Evolutionary conservation across 148 eudicot genomes (phyloP).

Genomic region (Dianthus caryophyllus): DNA sequence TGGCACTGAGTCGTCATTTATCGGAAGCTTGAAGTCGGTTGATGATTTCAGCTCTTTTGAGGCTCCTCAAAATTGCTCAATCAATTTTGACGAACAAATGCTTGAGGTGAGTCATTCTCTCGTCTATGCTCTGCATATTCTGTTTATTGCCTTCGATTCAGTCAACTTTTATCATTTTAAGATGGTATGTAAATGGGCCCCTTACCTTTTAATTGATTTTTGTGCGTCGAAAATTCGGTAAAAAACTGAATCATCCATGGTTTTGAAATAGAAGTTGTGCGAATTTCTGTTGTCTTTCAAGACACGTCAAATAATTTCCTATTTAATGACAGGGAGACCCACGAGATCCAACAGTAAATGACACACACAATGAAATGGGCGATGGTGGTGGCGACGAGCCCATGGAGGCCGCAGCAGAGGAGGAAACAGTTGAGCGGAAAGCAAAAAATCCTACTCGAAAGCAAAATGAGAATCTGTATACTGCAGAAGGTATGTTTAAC

Average conservation of each 20-base stretch:
- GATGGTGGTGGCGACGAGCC: constrained; percentile 41
- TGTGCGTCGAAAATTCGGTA: too few relatives aligned
- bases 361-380: neutral
- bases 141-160: too few relatives aligned
- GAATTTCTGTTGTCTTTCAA: neutral
- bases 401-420: constrained; percentile 60
- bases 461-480: constrained; percentile 73
- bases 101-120: constrained; percentile 53
- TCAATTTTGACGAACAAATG: constrained; percentile 68
- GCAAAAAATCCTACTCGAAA: constrained; percentile 38
- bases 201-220: too few relatives aligned
- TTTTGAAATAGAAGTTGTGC: too few relatives aligned
- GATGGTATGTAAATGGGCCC: too few relatives aligned
- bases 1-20: constrained; percentile 65
- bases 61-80: constrained; percentile 63
- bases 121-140: neutral
- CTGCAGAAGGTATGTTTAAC: constrained; percentile 77
- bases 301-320: neutral
- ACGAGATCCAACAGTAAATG: constrained; percentile 23
- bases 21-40: constrained; percentile 82
- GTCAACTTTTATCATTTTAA: too few relatives aligned
- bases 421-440: constrained; percentile 30
- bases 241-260: too few relatives aligned
- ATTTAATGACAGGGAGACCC: constrained; percentile 40
- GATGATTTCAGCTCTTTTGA: constrained; percentile 67